Conservation (phyloP, 2,329 filamentous ascomycete genomes). For the Orbilia oligospora region DNA sequence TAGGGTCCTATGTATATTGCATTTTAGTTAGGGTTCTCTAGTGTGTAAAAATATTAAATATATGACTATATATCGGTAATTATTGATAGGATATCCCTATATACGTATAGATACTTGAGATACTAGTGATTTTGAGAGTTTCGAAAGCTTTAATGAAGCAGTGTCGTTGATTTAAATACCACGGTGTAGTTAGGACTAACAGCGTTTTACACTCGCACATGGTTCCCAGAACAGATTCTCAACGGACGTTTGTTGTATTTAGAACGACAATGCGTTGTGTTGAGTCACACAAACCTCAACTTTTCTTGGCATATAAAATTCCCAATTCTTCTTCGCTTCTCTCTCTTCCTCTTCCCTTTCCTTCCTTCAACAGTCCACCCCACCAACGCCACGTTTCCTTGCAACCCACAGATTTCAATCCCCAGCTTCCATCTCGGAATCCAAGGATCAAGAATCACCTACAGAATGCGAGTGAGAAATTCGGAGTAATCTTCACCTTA, state of each 20-base stretch:
- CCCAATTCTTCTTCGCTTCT: not conserved
- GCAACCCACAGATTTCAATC: slow-evolving; percentile 71
- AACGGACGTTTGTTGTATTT: not conserved
- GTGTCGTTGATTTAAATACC: too few species aligned
- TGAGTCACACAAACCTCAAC: slow-evolving; percentile 50
- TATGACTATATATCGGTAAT: too few species aligned
- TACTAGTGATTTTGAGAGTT: too few species aligned
- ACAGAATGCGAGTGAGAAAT: slow-evolving; percentile 80
- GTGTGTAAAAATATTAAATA: too few species aligned
- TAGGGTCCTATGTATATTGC: too few species aligned
- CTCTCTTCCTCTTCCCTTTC: slow-evolving; percentile 62
- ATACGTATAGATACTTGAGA: too few species aligned
- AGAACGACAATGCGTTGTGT: slow-evolving; percentile 34
- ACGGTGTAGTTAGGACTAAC: too few species aligned
- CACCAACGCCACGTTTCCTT: slow-evolving; percentile 75
- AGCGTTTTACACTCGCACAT: too few species aligned
- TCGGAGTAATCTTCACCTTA: slow-evolving; percentile 81
- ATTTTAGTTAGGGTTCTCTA: too few species aligned
- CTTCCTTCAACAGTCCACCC: slow-evolving; percentile 71
- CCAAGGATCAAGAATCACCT: slow-evolving; percentile 8
- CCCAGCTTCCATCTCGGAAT: not conserved
- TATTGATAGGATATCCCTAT: too few species aligned
- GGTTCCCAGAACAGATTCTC: too few species aligned
- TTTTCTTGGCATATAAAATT: slow-evolving; percentile 57
- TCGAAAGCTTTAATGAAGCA: too few species aligned